These are phyloP conservation scores for Pleurotus ostreatus DNA, from an alignment of 768 basidiomycete species.

Conservation along the genomic window DNA sequence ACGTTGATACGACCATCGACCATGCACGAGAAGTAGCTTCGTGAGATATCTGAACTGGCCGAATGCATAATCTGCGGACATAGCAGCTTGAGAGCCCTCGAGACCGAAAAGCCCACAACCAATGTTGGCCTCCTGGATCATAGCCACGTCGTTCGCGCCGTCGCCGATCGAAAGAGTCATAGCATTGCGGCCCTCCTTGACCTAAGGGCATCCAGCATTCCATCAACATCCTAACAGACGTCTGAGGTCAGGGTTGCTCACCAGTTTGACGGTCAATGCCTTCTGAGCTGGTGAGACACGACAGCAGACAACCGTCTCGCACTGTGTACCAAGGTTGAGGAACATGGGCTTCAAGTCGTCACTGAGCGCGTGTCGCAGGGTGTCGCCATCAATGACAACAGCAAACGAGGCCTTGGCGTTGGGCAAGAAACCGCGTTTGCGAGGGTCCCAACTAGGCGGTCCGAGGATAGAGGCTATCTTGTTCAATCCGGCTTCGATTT, in stretches of 20 bases:
- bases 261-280: conserved; percentile 92
- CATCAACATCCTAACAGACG: background rate
- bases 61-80: conserved; percentile 99
- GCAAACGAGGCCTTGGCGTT: conserved; percentile 75
- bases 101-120: conserved; percentile 91
- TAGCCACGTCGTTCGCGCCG: conserved; percentile 96
- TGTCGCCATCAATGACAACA: conserved; percentile 95
- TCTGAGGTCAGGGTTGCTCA: conserved; percentile 28
- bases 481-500: conserved; percentile 91
- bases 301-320: conserved; percentile 97
- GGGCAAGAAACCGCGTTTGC: conserved; percentile 65
- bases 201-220: conserved; percentile 35
- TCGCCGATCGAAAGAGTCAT: conserved; percentile 98
- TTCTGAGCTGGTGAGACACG: conserved; percentile 98
- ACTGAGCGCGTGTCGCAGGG: conserved; percentile 75
- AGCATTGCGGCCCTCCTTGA: conserved; percentile 92
- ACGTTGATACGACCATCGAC: conserved; percentile 95
- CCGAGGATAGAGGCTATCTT: conserved; percentile 88
- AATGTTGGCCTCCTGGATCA: conserved; percentile 99
- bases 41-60: conserved; percentile 95
- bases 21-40: conserved; percentile 88
- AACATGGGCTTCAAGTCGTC: conserved; percentile 80
- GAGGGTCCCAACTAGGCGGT: conserved; percentile 59
- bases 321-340: conserved; percentile 90
- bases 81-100: conserved; percentile 96